Percentiles rank a stretch among this genome's conserved stretches.
phyloP scores from a whole-genome alignment of 305 asterid species.

The Fraxinus greggii region DNA sequence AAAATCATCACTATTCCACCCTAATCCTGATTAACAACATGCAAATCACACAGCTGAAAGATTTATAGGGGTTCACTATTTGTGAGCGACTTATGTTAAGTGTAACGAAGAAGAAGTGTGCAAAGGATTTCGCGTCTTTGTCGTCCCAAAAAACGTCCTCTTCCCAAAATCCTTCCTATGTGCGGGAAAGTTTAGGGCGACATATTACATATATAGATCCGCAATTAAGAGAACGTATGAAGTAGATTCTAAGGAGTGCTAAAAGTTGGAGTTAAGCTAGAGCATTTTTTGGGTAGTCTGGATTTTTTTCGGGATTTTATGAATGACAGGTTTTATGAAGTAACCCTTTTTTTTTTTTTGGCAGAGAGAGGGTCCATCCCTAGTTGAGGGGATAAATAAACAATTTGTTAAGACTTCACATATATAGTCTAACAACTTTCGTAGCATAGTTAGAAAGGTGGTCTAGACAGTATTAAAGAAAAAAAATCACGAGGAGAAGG shows the following conservation, averaged over 20 bases:
- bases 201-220: not conserved
- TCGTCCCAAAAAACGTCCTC: not conserved
- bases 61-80: not conserved
- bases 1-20: not conserved
- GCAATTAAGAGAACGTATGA: not conserved
- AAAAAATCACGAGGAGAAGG: not conserved
- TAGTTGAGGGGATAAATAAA: not conserved
- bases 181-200: not conserved
- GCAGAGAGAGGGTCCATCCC: not conserved
- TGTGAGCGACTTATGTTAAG: not conserved
- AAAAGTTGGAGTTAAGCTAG: not conserved
- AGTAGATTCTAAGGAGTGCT: not conserved
- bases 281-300: not conserved
- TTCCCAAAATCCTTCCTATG: not conserved
- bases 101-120: not conserved
- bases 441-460: not conserved
- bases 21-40: not conserved
- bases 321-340: not conserved
- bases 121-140: not conserved
- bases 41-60: not conserved
- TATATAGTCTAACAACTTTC: not conserved
- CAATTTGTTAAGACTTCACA: not conserved
- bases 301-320: not conserved
- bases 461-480: not conserved
- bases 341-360: not conserved